Conservation (phyloP, 345 rosid species). For the Punica granatum region DNA sequence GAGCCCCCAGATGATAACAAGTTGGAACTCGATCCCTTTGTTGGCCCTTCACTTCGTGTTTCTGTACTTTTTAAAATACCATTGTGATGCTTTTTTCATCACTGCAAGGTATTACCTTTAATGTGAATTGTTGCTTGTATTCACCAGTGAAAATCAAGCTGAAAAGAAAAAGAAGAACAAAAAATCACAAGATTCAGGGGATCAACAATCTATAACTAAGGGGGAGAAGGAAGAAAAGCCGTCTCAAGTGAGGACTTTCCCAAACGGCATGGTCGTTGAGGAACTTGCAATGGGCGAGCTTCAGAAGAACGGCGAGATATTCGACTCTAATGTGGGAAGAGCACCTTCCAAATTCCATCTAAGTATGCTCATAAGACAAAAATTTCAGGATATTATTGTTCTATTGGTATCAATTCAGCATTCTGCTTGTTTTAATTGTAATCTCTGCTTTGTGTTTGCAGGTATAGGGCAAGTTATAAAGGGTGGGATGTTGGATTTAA, state of each 20-base stretch:
- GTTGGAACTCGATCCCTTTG: slow-evolving; percentile 25
- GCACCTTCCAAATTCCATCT: slow-evolving; percentile 81
- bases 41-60: not conserved
- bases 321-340: slow-evolving; percentile 74
- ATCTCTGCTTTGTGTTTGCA: slow-evolving; percentile 13
- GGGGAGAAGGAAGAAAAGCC: slow-evolving; percentile 38
- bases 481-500: slow-evolving; percentile 98
- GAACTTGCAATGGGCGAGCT: slow-evolving; percentile 88
- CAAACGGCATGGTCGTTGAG: slow-evolving; percentile 82
- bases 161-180: slow-evolving; percentile 63
- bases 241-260: slow-evolving; percentile 58
- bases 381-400: too few species aligned
- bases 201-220: slow-evolving; percentile 20
- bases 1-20: slow-evolving; percentile 12
- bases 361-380: slow-evolving; percentile 28
- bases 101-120: not conserved
- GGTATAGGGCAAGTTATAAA: slow-evolving; percentile 86
- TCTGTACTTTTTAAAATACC: not conserved
- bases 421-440: not conserved
- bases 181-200: slow-evolving; percentile 33
- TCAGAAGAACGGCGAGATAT: slow-evolving; percentile 73
- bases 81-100: not conserved
- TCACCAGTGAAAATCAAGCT: slow-evolving; percentile 26
- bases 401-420: not conserved
- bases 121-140: not conserved